These are phyloP conservation scores for Penicillium sp. DNA, from an alignment of 2,329 filamentous ascomycete species.

Conservation along the genomic window DNA sequence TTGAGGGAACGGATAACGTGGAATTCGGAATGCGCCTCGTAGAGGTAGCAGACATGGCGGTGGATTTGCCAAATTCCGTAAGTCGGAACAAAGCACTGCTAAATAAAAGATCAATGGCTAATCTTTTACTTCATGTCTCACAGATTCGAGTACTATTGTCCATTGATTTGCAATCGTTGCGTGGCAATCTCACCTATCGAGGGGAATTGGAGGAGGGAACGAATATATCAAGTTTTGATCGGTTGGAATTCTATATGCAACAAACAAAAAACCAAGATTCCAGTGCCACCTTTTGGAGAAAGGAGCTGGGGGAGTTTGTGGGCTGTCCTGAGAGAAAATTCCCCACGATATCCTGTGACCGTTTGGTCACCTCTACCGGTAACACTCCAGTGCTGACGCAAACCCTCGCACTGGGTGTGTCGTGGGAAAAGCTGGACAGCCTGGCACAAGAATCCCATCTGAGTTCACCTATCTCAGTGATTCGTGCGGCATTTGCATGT, in stretches of 20 bases:
- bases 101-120: neutral
- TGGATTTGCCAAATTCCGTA: neutral
- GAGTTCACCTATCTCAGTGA: neutral
- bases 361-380: neutral
- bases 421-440: neutral
- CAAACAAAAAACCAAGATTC: neutral
- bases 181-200: neutral
- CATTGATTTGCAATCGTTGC: neutral
- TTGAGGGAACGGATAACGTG: neutral
- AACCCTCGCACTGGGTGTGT: neutral
- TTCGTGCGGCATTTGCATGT: constrained; percentile 12
- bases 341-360: constrained; percentile 3
- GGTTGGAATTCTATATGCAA: neutral
- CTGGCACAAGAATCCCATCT: neutral
- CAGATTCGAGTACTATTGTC: neutral
- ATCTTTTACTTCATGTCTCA: neutral
- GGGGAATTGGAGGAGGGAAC: neutral
- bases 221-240: neutral
- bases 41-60: neutral
- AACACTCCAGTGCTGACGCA: neutral
- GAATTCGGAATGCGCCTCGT: neutral
- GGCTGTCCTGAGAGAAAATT: neutral
- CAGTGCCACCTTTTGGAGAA: neutral
- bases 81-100: neutral
- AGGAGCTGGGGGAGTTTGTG: neutral